Evolutionary conservation across 768 basidiomycete genomes (phyloP), one percentile per base, ranked within the genome.

Genomic region (Rhizopogon roseolus): DNA sequence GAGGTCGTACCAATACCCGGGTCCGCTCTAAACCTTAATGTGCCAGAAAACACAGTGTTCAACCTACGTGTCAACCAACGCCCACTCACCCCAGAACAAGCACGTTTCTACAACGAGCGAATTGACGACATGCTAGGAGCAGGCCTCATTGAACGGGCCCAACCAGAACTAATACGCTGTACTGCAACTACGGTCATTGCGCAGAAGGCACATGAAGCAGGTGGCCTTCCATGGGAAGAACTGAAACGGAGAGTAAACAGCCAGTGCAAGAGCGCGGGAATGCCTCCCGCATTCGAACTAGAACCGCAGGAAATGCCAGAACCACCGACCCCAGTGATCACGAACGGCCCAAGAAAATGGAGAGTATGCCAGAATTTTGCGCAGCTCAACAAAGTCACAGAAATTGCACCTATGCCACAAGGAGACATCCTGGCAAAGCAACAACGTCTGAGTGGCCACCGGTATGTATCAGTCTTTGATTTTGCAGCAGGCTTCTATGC

Each of bases 351-450:
- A 17, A 27, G 29, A n/a, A 71, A 72, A 43, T 76, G 70, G 72
- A n/a, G 71, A 3, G 57, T 75, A 0, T 73, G 71, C 58, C 73
- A 73, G 43, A 71, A 71, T 48, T 78, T 73, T 3, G 3, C 22
- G 3, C 22, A 22, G 3, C 22, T 22, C 51, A 57, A 40, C 0
- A 59, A 68, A 28, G 58, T 79, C 28, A 75, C 22, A 3, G 22
- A 22, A 72, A 58, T 71, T 0, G 60, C 66, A 1, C 61, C 68
- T 6, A 56, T 74, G 54, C 66, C 63, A 1, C 70, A 72, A 22
- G 71, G 76, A 0, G 67, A 78, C 55, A 71, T 80, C 0, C 43
- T 60, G 0, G 62, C 62, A 0, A 78, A 77, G 53, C 75, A 79
- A 53, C 63, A 67, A 39, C 8, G 58, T 0, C 59, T 77, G 0